A percentile compares a stretch with the other conserved stretches of the same genome.
phyloP scores from a whole-genome alignment of 805 yeast genomes.

The Teunomyces aglyptinius region DNA sequence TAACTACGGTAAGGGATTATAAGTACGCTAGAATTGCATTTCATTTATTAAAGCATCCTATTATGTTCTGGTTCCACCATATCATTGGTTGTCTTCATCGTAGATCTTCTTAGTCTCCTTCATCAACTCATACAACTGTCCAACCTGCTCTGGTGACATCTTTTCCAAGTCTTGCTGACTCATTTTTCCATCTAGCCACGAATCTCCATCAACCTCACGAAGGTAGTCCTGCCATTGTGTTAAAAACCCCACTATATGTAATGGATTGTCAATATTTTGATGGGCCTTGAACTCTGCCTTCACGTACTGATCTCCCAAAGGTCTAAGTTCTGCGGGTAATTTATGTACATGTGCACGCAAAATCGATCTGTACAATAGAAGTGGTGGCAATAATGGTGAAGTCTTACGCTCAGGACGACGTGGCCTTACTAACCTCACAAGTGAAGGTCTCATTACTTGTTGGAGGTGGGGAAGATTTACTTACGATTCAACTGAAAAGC shows the following conservation, averaged over 20 bases:
- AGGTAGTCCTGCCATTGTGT: conserved; percentile 93
- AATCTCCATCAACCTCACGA: conserved; percentile 49
- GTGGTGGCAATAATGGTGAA: conserved; percentile 71
- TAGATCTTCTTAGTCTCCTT: conserved; percentile 55
- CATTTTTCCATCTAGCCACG: conserved; percentile 46
- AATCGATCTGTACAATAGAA: conserved; percentile 73
- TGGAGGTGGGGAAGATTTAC: background rate
- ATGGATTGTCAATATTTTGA: conserved; percentile 76
- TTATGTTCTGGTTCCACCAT: background rate
- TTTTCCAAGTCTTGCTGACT: conserved; percentile 67
- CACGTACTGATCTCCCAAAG: conserved; percentile 87
- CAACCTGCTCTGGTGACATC: conserved; percentile 87
- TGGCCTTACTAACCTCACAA: conserved; percentile 34
- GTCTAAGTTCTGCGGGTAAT: conserved; percentile 68
- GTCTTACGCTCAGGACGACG: conserved; percentile 41
- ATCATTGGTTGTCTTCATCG: conserved; percentile 1
- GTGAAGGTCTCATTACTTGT: conserved; percentile 35
- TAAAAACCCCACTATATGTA: conserved; percentile 89
- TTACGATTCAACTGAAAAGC: background rate
- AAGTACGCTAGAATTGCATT: conserved; percentile 13
- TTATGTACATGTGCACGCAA: conserved; percentile 68
- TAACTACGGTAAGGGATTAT: conserved; percentile 86
- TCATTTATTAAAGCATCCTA: conserved; percentile 2
- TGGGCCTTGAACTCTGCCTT: conserved; percentile 88
- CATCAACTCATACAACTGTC: conserved; percentile 78